phyloP scores from a whole-genome alignment of 441 rosid species.

The Kokia cookei region DNA sequence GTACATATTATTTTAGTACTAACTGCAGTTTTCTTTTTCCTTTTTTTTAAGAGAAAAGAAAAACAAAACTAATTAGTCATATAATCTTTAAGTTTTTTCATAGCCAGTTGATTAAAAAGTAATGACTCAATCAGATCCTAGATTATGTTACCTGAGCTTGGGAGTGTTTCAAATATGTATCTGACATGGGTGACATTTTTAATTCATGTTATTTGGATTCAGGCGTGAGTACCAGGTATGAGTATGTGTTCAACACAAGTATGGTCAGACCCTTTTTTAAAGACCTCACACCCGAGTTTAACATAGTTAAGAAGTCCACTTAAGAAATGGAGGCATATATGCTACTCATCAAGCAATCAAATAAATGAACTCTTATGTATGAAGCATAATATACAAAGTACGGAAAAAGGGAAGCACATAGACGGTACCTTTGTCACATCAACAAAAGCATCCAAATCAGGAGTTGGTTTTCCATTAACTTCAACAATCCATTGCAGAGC shows the following conservation, averaged over 20 bases:
- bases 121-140: background rate
- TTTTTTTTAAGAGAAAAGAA: no score
- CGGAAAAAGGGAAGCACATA: background rate
- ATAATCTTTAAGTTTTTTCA: background rate
- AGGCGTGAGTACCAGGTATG: background rate
- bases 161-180: background rate
- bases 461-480: slow-evolving; percentile 78
- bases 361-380: background rate
- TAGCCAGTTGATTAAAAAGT: background rate
- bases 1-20: background rate
- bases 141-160: no score
- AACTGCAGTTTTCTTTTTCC: background rate
- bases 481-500: slow-evolving; percentile 96
- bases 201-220: background rate
- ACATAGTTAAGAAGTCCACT: background rate
- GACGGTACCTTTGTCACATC: slow-evolving; percentile 64
- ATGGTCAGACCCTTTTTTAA: background rate
- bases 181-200: background rate
- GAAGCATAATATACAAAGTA: background rate
- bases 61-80: background rate
- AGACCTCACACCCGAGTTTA: background rate
- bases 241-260: background rate
- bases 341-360: background rate
- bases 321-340: background rate
- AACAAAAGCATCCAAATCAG: slow-evolving; percentile 77